Evolutionary conservation across 148 eudicot species (phyloP).

Genomic region (Cornus kousa): DNA sequence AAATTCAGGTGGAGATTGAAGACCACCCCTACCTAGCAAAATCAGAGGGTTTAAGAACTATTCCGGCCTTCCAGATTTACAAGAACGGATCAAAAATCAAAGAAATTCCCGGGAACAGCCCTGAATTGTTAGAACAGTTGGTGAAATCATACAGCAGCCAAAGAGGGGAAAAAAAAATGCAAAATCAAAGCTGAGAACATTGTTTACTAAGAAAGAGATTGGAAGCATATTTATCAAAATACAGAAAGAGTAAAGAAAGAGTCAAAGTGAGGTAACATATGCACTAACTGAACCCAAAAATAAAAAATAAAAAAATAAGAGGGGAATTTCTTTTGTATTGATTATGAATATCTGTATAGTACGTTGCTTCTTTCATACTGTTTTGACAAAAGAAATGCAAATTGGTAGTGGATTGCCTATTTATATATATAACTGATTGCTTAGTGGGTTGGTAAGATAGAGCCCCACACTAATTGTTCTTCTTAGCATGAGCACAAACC

Average conservation of each 20-base stretch:
- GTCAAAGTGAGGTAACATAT: background rate
- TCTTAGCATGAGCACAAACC: too few species aligned
- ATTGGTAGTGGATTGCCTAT: conserved; percentile 2
- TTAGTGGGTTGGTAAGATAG: background rate
- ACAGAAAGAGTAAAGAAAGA: background rate
- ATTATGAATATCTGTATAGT: background rate
- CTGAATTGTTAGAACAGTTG: conserved; percentile 33
- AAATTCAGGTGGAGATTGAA: conserved; percentile 44
- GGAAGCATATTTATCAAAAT: background rate
- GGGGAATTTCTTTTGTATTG: background rate
- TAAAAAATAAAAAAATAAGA: background rate
- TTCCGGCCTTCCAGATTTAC: conserved; percentile 49
- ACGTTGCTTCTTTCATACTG: conserved; percentile 1
- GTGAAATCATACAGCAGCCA: conserved; percentile 34
- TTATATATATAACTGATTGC: background rate
- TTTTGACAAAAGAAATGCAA: background rate
- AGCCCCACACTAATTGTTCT: background rate
- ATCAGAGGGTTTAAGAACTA: conserved; percentile 31
- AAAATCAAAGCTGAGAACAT: background rate
- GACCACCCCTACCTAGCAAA: conserved; percentile 45
- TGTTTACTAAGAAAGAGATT: background rate
- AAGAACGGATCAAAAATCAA: conserved; percentile 44
- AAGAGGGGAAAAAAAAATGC: background rate
- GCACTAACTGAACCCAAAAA: background rate
- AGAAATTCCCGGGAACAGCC: conserved; percentile 43